phyloP scores from a whole-genome alignment of 2,329 filamentous ascomycete species.

The Tolypocladium paradoxum region DNA sequence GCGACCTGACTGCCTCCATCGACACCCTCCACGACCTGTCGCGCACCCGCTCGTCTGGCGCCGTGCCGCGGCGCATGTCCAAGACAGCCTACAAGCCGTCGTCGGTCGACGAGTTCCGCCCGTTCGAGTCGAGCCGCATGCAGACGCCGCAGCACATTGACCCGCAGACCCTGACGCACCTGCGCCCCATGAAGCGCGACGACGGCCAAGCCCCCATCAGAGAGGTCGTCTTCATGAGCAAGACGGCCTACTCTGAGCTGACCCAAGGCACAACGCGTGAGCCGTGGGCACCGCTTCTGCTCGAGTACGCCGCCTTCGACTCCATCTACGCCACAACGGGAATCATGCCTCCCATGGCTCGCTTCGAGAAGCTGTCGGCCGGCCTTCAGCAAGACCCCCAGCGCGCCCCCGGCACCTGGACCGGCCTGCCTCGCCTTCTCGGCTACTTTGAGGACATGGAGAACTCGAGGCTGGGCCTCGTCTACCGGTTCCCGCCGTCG shows the following conservation, averaged over 20 bases:
- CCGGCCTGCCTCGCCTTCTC: conserved; percentile 48
- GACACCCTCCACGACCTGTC: conserved; percentile 73
- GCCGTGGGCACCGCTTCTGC: conserved; percentile 46
- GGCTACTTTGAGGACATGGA: conserved; percentile 68
- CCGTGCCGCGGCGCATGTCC: conserved; percentile 18
- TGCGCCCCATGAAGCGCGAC: conserved; percentile 29
- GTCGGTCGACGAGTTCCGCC: conserved; percentile 33
- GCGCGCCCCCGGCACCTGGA: conserved; percentile 44
- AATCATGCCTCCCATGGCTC: conserved; percentile 53
- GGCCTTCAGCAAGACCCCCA: conserved; percentile 45
- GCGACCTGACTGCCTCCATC: conserved; percentile 65
- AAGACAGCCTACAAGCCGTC: conserved; percentile 24
- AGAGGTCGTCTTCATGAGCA: conserved; percentile 39
- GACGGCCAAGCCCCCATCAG: conserved; percentile 21
- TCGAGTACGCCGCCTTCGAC: conserved; percentile 61
- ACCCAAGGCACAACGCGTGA: conserved; percentile 29
- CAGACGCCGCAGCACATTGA: conserved; percentile 51
- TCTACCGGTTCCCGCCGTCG: conserved; percentile 61
- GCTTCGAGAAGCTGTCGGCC: conserved; percentile 52
- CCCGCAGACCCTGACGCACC: conserved; percentile 38
- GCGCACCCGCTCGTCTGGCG: conserved; percentile 44
- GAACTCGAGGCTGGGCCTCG: conserved; percentile 58
- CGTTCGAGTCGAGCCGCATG: conserved; percentile 50
- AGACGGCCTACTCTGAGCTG: conserved; percentile 39
- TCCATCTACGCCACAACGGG: conserved; percentile 51